Evolutionary conservation across 345 rosid genomes (phyloP), one percentile per base, ranked within the genome.

Genomic region (Populus ilicifolia): DNA sequence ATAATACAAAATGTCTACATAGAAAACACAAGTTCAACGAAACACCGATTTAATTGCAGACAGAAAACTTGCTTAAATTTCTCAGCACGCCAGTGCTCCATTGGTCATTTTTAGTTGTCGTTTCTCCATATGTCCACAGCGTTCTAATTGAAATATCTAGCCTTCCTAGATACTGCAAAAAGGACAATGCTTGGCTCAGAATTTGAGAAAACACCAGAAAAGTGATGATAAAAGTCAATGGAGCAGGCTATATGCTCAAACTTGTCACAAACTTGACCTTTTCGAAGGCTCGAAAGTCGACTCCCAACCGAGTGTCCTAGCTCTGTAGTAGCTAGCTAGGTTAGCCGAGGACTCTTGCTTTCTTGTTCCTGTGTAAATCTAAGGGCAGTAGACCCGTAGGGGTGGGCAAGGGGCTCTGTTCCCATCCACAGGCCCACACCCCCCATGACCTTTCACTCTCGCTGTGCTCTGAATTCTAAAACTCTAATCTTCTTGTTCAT

Each of bases 391-490:
- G 75, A 16, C 17, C 20, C 0, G 66, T 9, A 25, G 44, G 48
- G 33, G 75, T 68, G 73, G 72, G 81, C n/a, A 36, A 68, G 61
- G 62, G 59, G 44, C 44, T 7, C 54, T 8, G 69, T 75, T 29
- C 52, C 73, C 33, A 65, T 77, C 65, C n/a, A 71, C 1, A 77
- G 84, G 70, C 81, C 84, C 81, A 75, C 85, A 73, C 10, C 29
- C 69, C 84, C 83, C 88, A 74, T 87, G 88, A 78, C 81, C 81
- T 83, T 77, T 85, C 89, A 74, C 84, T 81, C 80, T 87, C 83
- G 68, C 65, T 65, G 79, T 70, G 71, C 30, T 71, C 27, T 50
- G 71, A 75, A 69, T 41, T 65, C 38, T 38, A 67, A 41, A 36
- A 39, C 44, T 56, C 59, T 71, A n/a, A 71, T 64, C 44, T 76